Base-by-base conservation (phyloP, 2,329 filamentous ascomycete genomes). In the Aureobasidium mangrovei region DNA sequence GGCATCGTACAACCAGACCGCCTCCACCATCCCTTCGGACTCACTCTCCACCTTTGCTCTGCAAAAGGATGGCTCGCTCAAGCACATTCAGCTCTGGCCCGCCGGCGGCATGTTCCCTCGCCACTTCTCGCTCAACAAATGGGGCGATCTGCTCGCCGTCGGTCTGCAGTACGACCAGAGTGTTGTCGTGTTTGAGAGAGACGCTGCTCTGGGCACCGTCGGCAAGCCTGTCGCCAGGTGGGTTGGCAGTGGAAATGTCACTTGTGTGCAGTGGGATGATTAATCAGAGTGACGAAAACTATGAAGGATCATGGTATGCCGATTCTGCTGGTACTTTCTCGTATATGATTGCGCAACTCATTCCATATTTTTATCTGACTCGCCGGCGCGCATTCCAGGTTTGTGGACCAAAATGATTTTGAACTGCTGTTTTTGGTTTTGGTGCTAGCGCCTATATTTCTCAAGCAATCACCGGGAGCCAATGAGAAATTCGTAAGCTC, bases 41-140 rank as follows among this genome's bases (percentile, higher is more conserved):
- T 78, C 84, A 0, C 69, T 91, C 53, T 76, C 84, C 57, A 81
- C 74, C 56, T 88, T 81, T 70, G 63, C 71, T 54, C 77, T 88
- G 60, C 69, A 81, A 60, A 59, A 64, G 10, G 77, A 76, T n/a
- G 85, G 84, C 5, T 71, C 68, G 1, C 72, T 88, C 28, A 68
- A 63, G 0, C 75, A 80, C 54, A 65, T 80, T 3, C 77, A 84
- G 61, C 73, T 81, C 29, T 76, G 77, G n/a, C 74, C 84, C 0
- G 77, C 82, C 0, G 83, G 84, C 46, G 87, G 87, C 2, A 67
- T 70, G 6, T 78, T 76, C 54, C 86, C 87, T 0, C 77, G 86
- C 26, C 83, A 85, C 39, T 85, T 88, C 66, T 78, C 76, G 48
- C 69, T 88, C 55, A 89, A 85, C 67, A 75, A 74, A 58, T 77